A percentile compares a stretch with the other conserved stretches of the same genome.
Evolutionary conservation across 2,329 filamentous ascomycete species (phyloP).

Genomic region (Sporothrix globosa): DNA sequence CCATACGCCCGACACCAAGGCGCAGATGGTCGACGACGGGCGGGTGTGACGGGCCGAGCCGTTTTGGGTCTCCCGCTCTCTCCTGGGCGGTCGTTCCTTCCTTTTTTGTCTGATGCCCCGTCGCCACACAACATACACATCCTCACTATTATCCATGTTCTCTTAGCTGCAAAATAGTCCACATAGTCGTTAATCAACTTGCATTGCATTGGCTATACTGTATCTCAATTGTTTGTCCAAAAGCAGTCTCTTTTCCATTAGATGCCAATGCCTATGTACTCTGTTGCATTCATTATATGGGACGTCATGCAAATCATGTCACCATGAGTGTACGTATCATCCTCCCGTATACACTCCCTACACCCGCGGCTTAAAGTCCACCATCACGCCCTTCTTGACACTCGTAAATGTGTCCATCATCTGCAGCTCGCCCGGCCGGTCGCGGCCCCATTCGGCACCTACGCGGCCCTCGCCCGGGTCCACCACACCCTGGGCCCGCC

Average conservation of each 20-base stretch:
- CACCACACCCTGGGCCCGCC: conserved; percentile 52
- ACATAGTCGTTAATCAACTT: neutral
- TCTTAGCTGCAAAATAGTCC: neutral
- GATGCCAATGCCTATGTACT: neutral
- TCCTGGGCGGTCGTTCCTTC: neutral
- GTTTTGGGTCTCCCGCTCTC: no score
- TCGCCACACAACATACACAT: neutral
- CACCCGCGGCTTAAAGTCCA: conserved; percentile 56
- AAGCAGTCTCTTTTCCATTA: neutral
- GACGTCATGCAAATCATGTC: no score
- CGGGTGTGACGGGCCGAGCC: neutral
- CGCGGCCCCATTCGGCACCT: conserved; percentile 57
- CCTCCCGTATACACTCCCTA: neutral
- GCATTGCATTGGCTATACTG: neutral
- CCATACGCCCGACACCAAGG: conserved; percentile 19
- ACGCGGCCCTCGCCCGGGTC: conserved; percentile 58
- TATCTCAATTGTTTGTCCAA: neutral
- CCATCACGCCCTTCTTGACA: conserved; percentile 69
- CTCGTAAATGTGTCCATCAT: conserved; percentile 74
- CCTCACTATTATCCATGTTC: no score
- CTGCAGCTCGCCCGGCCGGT: conserved; percentile 66
- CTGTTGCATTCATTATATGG: no score
- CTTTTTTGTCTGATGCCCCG: neutral
- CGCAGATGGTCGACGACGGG: conserved; percentile 8
- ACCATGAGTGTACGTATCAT: neutral